These are phyloP conservation scores for Pseudocohnilembus persalinus DNA, from an alignment of 169 alveolate genomes.

Conservation along the genomic window DNA sequence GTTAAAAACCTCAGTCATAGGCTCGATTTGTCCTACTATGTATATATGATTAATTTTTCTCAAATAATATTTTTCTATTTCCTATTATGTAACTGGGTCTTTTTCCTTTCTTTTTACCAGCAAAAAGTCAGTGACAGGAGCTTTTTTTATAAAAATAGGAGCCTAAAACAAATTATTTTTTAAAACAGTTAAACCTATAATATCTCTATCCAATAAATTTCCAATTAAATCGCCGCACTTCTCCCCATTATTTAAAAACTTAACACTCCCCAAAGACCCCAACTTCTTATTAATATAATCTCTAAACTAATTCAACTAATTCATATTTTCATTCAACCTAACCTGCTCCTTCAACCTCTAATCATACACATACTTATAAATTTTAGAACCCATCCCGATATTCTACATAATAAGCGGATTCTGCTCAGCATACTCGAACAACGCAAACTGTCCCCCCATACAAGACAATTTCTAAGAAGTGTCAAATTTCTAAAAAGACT, in stretches of 20 bases:
- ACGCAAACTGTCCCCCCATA: slow-evolving; percentile 68
- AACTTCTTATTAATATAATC: slow-evolving; percentile 20
- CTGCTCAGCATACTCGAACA: slow-evolving; percentile 81
- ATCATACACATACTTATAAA: slow-evolving; percentile 73
- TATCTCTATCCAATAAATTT: slow-evolving; percentile 23
- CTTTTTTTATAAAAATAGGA: slow-evolving; percentile 32
- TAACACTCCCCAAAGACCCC: slow-evolving; percentile 34
- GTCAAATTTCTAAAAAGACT: slow-evolving; percentile 70
- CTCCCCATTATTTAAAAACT: slow-evolving; percentile 24
- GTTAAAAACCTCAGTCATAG: slow-evolving; percentile 73
- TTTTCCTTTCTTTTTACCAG: slow-evolving; percentile 27
- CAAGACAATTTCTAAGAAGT: slow-evolving; percentile 65
- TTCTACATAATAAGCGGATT: slow-evolving; percentile 78
- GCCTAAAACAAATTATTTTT: slow-evolving; percentile 45
- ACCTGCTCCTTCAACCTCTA: slow-evolving; percentile 23
- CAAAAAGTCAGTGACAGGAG: slow-evolving; percentile 37
- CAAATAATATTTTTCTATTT: slow-evolving; percentile 35
- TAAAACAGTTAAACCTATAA: slow-evolving; percentile 32
- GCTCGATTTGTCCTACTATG: slow-evolving; percentile 81
- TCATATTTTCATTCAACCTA: no score
- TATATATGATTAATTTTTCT: slow-evolving; percentile 78
- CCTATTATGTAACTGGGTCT: slow-evolving; percentile 25
- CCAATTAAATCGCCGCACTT: slow-evolving; percentile 24
- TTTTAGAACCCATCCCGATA: slow-evolving; percentile 82
- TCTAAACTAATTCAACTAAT: slow-evolving; percentile 19